Conservation (phyloP, 495 filamentous ascomycete species). For the Penicillium coffeae region DNA sequence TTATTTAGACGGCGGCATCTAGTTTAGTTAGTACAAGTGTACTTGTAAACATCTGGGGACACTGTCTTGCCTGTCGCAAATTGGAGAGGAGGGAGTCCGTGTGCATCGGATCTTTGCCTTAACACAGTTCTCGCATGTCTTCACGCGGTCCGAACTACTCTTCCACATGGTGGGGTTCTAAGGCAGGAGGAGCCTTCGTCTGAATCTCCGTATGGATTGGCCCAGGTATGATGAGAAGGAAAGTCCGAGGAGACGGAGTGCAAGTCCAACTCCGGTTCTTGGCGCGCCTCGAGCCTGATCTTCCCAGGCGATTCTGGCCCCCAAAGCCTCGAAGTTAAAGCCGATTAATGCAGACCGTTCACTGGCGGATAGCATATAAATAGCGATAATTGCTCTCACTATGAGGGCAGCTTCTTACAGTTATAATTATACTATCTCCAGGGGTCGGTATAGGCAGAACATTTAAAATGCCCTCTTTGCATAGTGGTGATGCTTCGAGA, state of each 20-base stretch:
- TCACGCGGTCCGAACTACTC: constrained; percentile 4
- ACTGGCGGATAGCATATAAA: too few species aligned
- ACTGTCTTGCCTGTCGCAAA: constrained; percentile 13
- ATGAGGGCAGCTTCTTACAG: too few species aligned
- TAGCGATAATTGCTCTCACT: too few species aligned
- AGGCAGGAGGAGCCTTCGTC: constrained; percentile 2
- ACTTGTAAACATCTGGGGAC: background rate
- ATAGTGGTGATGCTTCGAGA: too few species aligned
- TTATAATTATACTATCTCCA: too few species aligned
- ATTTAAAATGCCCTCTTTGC: too few species aligned
- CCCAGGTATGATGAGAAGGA: too few species aligned
- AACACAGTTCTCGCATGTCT: constrained; percentile 17
- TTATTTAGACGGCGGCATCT: constrained; percentile 18
- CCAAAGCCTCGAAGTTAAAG: too few species aligned
- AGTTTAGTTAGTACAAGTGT: background rate
- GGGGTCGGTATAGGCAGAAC: too few species aligned
- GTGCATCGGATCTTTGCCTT: constrained; percentile 17
- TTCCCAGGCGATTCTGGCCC: background rate
- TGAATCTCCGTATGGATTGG: too few species aligned
- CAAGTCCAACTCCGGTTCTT: background rate
- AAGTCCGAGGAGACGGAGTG: constrained; percentile 11
- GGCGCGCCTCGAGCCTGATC: background rate
- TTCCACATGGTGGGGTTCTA: constrained; percentile 1
- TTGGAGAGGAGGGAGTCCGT: constrained; percentile 5
- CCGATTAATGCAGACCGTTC: too few species aligned